Conservation (phyloP, 352 stramenopile genomes). For the Globisporangium alternatum region DNA sequence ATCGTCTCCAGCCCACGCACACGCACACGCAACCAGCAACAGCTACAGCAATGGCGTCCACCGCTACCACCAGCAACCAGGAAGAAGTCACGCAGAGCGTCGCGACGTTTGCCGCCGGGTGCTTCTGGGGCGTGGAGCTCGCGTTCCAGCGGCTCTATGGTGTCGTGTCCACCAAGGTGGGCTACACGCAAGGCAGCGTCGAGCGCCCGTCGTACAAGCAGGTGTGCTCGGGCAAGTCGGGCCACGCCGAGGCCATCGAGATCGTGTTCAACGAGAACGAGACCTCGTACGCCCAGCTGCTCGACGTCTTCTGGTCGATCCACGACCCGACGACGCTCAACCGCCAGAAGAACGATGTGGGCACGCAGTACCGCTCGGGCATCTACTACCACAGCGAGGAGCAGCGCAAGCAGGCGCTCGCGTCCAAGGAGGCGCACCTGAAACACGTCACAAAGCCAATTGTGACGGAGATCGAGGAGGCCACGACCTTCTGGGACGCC, state of each 20-base stretch:
- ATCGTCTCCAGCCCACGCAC: not conserved
- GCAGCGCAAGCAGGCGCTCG: constrained; percentile 72
- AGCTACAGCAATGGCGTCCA: not conserved
- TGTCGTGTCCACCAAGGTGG: constrained; percentile 89
- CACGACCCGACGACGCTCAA: constrained; percentile 94
- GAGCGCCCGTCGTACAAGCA: constrained; percentile 94
- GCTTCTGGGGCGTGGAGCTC: constrained; percentile 98
- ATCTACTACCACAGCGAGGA: constrained; percentile 93
- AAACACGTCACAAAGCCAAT: constrained; percentile 72
- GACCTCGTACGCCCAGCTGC: constrained; percentile 78
- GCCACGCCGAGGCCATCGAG: constrained; percentile 93
- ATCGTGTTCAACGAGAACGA: constrained; percentile 90
- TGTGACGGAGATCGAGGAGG: constrained; percentile 89
- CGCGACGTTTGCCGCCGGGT: constrained; percentile 96
- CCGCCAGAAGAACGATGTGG: constrained; percentile 85
- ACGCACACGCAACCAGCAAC: not conserved
- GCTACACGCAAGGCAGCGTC: constrained; percentile 71
- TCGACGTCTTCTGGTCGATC: constrained; percentile 79
- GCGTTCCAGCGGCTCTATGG: constrained; percentile 93
- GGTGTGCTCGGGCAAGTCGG: constrained; percentile 90
- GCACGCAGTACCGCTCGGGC: constrained; percentile 95
- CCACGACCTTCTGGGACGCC: constrained; percentile 88
- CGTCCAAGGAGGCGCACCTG: constrained; percentile 61
- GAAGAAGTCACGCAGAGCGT: constrained; percentile 24
- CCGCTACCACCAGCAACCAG: not conserved